Percentiles rank a stretch among this genome's conserved stretches.
Conservation (phyloP, 140 eudicot genomes). For the Senecio squalidus region DNA sequence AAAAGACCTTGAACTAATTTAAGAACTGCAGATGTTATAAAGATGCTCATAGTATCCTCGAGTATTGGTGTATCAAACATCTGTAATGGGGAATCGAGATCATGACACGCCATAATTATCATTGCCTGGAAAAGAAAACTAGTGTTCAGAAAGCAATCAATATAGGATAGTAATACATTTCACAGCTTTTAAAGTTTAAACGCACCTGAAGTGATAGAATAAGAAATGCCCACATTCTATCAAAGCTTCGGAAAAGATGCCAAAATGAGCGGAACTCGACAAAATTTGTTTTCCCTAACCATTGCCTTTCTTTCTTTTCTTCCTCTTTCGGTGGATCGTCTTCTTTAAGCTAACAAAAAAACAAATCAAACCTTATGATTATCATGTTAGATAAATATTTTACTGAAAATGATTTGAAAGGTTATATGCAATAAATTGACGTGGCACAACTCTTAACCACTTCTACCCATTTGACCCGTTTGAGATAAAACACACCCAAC, state of each 20-base stretch:
- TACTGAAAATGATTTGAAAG: too few species aligned
- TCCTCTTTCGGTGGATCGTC: conserved; percentile 36
- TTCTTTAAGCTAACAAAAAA: conserved; percentile 18
- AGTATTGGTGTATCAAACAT: conserved; percentile 68
- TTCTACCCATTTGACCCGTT: too few species aligned
- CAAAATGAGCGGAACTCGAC: conserved; percentile 89
- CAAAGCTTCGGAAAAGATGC: conserved; percentile 97
- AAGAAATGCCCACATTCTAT: conserved; percentile 95
- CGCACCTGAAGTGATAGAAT: conserved; percentile 89
- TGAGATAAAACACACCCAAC: too few species aligned
- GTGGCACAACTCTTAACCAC: too few species aligned
- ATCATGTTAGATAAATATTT: too few species aligned
- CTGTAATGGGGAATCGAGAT: conserved; percentile 72
- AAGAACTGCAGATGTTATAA: conserved; percentile 93
- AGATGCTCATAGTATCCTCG: conserved; percentile 93
- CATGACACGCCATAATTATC: conserved; percentile 93
- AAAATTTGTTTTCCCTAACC: conserved; percentile 98
- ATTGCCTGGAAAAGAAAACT: conserved; percentile 52
- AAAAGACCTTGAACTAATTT: conserved; percentile 76
- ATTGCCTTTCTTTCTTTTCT: conserved; percentile 43
- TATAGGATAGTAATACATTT: not conserved
- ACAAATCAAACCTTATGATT: too few species aligned
- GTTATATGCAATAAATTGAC: too few species aligned
- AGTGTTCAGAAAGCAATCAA: conserved; percentile 3
- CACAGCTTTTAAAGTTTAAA: conserved; percentile 10